Evolutionary conservation across 2,329 filamentous ascomycete genomes (phyloP).

Genomic region (Claviceps arundinis): DNA sequence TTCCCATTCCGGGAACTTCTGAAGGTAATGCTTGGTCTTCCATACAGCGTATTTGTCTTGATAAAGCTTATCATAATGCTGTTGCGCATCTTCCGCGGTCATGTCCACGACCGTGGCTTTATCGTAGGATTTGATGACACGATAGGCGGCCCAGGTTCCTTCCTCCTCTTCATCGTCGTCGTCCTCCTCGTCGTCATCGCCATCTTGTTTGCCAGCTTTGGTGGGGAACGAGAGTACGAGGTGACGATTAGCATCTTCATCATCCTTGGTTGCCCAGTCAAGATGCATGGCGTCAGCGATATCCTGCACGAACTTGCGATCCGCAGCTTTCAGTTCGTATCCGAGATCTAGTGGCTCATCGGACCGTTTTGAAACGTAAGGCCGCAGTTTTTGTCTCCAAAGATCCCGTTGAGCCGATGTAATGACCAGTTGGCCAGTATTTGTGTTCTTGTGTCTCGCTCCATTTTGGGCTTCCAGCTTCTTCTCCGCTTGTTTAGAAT

Average conservation of each 20-base stretch:
- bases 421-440: slow-evolving; percentile 53
- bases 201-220: slow-evolving; percentile 43
- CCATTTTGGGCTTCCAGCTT: slow-evolving; percentile 46
- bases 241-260: slow-evolving; percentile 40
- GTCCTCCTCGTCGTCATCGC: slow-evolving; percentile 23
- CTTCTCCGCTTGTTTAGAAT: slow-evolving; percentile 65
- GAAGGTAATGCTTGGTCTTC: slow-evolving; percentile 88
- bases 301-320: slow-evolving; percentile 88
- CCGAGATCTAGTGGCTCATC: slow-evolving; percentile 60
- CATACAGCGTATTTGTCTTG: slow-evolving; percentile 79
- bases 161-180: slow-evolving; percentile 45
- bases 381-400: slow-evolving; percentile 68
- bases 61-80: slow-evolving; percentile 71
- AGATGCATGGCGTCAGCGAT: slow-evolving; percentile 52
- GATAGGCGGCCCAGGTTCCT: slow-evolving; percentile 71
- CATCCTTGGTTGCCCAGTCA: slow-evolving; percentile 43
- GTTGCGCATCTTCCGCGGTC: slow-evolving; percentile 64
- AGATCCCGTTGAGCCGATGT: slow-evolving; percentile 69
- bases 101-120: slow-evolving; percentile 76
- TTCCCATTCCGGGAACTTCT: slow-evolving; percentile 80
- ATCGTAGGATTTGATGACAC: slow-evolving; percentile 82
- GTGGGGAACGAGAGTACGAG: slow-evolving; percentile 36
- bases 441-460: slow-evolving; percentile 35
- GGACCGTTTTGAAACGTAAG: slow-evolving; percentile 61
- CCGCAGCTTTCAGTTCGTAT: slow-evolving; percentile 58